These are phyloP conservation scores for Rhododendron vialii DNA, from an alignment of 148 eudicot genomes.

Conservation along the genomic window DNA sequence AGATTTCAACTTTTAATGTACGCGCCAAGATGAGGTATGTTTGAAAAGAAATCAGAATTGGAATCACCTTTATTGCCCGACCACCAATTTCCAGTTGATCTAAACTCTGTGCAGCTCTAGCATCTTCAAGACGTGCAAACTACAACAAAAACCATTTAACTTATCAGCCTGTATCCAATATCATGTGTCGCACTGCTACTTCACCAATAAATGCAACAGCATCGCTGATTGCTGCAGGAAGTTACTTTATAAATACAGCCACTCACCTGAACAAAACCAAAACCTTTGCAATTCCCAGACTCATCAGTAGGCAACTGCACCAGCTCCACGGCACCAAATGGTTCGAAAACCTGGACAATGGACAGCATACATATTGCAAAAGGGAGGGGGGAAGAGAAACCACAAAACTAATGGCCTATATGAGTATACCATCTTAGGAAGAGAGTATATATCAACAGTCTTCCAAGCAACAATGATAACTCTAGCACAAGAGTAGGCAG, in stretches of 20 bases:
- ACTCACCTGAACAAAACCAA: slow-evolving; percentile 87
- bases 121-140: slow-evolving; percentile 96
- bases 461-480: neutral
- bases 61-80: slow-evolving; percentile 65
- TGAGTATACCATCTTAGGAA: neutral
- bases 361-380: neutral
- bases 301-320: slow-evolving; percentile 83
- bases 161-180: neutral
- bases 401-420: neutral
- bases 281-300: slow-evolving; percentile 81
- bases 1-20: neutral
- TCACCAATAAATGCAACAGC: neutral
- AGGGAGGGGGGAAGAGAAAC: neutral
- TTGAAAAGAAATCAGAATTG: neutral
- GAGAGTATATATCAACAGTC: neutral
- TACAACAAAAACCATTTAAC: slow-evolving; percentile 23
- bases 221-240: neutral
- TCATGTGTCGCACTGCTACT: neutral
- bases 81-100: slow-evolving; percentile 95
- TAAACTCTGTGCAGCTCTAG: slow-evolving; percentile 71
- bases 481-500: neutral
- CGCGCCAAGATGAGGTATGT: neutral
- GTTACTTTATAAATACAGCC: neutral
- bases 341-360: slow-evolving; percentile 67
- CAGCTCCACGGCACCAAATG: slow-evolving; percentile 87